Base-by-base conservation (phyloP, 352 stramenopile species). In the Phytophthora hybrid region DNA sequence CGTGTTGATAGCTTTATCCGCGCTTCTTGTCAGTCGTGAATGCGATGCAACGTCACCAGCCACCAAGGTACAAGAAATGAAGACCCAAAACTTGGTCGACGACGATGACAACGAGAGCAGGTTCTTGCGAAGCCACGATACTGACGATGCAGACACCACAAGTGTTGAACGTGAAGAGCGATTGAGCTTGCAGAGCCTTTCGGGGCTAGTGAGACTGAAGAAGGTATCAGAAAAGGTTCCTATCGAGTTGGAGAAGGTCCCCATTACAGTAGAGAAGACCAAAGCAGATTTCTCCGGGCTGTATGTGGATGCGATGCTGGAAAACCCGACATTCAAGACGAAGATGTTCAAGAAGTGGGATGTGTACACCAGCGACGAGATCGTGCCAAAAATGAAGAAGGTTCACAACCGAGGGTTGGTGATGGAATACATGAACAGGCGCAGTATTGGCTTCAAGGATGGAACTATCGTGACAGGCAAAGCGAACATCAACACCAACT, bases 301-400 rank as follows among this genome's bases (percentile, higher is more conserved):
- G 5, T 51, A 23, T 16, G 4, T 51, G 18, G 9, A 4, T 6
- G 44, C 44, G 14, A 32, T 55, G 47, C 47, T 31, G 19, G 2
- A 55, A 55, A 32, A 55, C 8, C n/a, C 9, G 3, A 29, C 10
- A 16, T 55, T 55, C 47, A 55, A 32, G 19, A 18, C 47, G n/a
- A 55, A 55, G 21, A 32, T 55, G 47, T 55, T 55, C 47, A 55
- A 55, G 47, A 55, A 55, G 47, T 55, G 47, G 47, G 47, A 55
- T 55, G 9, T 31, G 9, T 54, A 54, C 47, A 19, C 5, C 1
- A 18, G 7, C 13, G 16, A 51, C 13, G 13, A 51, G 18, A n/a
- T 51, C 16, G 7, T 21, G 44, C 11, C 5, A 7, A 23, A 23
- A 23, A 51, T 51, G 37, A 44, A 44, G 37, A 44, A 44, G 37